Conservation (phyloP, 192 early-diverging fungal genomes). For the Gaertneriomyces semiglobifer region DNA sequence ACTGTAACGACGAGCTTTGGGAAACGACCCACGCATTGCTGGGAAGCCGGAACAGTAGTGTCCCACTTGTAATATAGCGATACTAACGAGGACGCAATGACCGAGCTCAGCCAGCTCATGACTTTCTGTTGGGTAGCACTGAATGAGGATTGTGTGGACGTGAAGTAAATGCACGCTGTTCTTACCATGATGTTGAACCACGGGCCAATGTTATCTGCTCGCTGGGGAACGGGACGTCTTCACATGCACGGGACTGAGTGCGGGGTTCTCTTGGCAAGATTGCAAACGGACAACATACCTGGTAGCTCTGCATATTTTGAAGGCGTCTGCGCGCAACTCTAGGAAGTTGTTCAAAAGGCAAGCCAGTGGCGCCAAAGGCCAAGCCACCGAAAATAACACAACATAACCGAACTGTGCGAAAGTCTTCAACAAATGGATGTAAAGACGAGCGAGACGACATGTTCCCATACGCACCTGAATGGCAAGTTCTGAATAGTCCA, state of each 20-base stretch:
- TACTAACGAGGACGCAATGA: conserved; percentile 27
- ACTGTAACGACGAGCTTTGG: conserved; percentile 14
- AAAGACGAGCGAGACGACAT: not conserved
- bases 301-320: conserved; percentile 72
- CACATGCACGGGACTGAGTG: conserved; percentile 40
- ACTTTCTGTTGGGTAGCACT: not conserved
- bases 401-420: conserved; percentile 75
- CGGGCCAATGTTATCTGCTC: conserved; percentile 73
- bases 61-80: conserved; percentile 40
- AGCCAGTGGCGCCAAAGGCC: conserved; percentile 79
- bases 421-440: not conserved
- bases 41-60: conserved; percentile 4
- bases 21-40: conserved; percentile 15
- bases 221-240: conserved; percentile 66
- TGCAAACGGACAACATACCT: conserved; percentile 10
- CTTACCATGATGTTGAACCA: conserved; percentile 65
- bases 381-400: conserved; percentile 76
- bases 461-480: conserved; percentile 58
- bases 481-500: conserved; percentile 90
- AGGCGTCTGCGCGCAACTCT: conserved; percentile 85
- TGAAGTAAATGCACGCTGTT: not conserved
- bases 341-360: conserved; percentile 88
- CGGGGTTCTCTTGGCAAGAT: not conserved
- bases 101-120: conserved; percentile 30
- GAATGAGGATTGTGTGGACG: not conserved